phyloP scores from a whole-genome alignment of 2,329 filamentous ascomycete species.

The Rhexocercosporidium sp. region DNA sequence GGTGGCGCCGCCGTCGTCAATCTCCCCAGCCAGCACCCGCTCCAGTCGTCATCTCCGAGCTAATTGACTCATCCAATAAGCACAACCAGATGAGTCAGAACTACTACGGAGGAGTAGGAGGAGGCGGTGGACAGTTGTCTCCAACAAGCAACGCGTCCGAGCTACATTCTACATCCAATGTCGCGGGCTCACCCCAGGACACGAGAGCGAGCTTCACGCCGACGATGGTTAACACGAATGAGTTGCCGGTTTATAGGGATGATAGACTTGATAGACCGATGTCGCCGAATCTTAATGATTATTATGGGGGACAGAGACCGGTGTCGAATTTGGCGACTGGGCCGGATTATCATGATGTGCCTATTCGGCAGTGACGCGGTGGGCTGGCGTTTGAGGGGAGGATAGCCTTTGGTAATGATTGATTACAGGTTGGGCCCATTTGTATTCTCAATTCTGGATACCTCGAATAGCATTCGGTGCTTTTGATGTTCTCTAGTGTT shows the following conservation, averaged over 20 bases:
- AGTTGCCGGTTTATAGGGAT: not conserved
- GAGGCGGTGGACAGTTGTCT: not conserved
- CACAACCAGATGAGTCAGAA: not conserved
- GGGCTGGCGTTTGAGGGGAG: no score
- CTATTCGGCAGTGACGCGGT: not conserved
- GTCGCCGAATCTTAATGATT: not conserved
- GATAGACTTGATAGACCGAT: not conserved
- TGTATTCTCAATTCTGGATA: no score
- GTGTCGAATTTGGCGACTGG: not conserved
- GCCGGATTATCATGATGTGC: not conserved
- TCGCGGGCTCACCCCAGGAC: not conserved
- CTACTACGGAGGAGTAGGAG: not conserved
- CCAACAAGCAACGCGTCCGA: not conserved
- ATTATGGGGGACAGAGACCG: not conserved
- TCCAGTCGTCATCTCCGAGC: not conserved
- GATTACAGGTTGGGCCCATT: no score
- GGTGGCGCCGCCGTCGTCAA: not conserved
- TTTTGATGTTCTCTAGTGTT: no score
- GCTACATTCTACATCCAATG: not conserved
- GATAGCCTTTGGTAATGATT: no score
- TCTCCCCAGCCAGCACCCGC: not conserved
- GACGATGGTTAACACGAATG: not conserved
- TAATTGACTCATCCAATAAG: not conserved
- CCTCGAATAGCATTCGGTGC: no score
- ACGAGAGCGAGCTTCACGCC: not conserved